These are phyloP conservation scores for Leccinum broughii DNA, from an alignment of 768 basidiomycete genomes.

Conservation along the genomic window DNA sequence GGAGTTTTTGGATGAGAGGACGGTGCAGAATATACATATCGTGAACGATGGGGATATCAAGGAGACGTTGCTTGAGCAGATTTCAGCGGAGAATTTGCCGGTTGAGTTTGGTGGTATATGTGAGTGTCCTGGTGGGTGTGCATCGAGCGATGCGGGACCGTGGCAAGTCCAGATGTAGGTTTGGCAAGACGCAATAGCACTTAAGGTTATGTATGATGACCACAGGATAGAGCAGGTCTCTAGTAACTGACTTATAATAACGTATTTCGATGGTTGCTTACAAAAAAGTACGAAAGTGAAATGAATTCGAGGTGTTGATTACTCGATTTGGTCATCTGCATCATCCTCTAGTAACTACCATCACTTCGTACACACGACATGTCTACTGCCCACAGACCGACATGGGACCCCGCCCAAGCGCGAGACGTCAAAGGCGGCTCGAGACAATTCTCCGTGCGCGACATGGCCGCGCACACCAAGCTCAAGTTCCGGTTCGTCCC, in stretches of 20 bases:
- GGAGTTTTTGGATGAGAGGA: slow-evolving; percentile 93
- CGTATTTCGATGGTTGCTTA: no score
- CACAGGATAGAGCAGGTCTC: no score
- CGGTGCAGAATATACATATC: slow-evolving; percentile 92
- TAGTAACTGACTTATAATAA: no score
- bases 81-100: slow-evolving; percentile 81
- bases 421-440: slow-evolving; percentile 91
- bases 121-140: slow-evolving; percentile 77
- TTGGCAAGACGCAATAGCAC: no score
- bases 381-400: slow-evolving; percentile 93
- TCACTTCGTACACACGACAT: slow-evolving; percentile 36
- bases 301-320: not conserved
- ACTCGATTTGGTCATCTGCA: not conserved
- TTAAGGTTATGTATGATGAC: no score
- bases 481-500: slow-evolving; percentile 87
- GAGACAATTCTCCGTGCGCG: slow-evolving; percentile 88
- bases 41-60: slow-evolving; percentile 62
- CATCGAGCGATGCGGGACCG: slow-evolving; percentile 86
- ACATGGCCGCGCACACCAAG: slow-evolving; percentile 95
- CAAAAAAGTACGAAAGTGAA: no score
- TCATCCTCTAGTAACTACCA: not conserved
- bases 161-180: slow-evolving; percentile 45
- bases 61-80: slow-evolving; percentile 76
- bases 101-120: slow-evolving; percentile 84
- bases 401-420: slow-evolving; percentile 97